phyloP scores from a whole-genome alignment of 148 eudicot species.

The Silene latifolia region DNA sequence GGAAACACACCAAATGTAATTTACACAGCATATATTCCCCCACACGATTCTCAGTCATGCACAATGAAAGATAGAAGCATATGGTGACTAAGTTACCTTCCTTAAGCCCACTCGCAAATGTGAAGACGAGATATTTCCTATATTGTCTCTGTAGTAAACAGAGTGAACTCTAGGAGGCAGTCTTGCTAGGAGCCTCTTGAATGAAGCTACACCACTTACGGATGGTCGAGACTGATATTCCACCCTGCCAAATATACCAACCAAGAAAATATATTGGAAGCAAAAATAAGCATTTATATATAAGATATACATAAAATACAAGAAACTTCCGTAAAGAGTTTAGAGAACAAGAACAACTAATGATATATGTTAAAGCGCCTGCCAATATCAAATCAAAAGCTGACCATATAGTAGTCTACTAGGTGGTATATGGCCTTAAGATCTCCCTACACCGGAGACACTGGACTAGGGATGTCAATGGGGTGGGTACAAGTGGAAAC shows the following conservation, averaged over 20 bases:
- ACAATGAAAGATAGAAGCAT: background rate
- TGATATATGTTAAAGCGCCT: background rate
- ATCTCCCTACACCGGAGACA: background rate
- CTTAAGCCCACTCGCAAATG: slow-evolving; percentile 63
- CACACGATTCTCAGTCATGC: slow-evolving; percentile 1
- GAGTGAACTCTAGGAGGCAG: slow-evolving; percentile 95
- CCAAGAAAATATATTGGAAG: background rate
- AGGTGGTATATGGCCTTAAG: background rate
- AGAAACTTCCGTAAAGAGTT: background rate
- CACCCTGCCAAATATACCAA: slow-evolving; percentile 50
- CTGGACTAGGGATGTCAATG: too few species aligned
- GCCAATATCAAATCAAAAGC: background rate
- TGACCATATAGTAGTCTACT: background rate
- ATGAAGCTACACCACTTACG: slow-evolving; percentile 65
- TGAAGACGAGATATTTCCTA: slow-evolving; percentile 94
- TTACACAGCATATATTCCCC: background rate
- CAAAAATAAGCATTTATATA: slow-evolving; percentile 5
- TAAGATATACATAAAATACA: background rate
- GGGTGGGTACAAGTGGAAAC: too few species aligned
- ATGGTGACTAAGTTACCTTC: slow-evolving; percentile 48
- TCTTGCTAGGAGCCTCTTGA: slow-evolving; percentile 79
- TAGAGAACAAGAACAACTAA: background rate
- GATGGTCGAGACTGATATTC: slow-evolving; percentile 82
- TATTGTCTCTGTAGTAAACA: slow-evolving; percentile 91
- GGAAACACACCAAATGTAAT: background rate